These are phyloP conservation scores for Apiospora sp. DNA, from an alignment of 2,329 filamentous ascomycete genomes.

Conservation along the genomic window DNA sequence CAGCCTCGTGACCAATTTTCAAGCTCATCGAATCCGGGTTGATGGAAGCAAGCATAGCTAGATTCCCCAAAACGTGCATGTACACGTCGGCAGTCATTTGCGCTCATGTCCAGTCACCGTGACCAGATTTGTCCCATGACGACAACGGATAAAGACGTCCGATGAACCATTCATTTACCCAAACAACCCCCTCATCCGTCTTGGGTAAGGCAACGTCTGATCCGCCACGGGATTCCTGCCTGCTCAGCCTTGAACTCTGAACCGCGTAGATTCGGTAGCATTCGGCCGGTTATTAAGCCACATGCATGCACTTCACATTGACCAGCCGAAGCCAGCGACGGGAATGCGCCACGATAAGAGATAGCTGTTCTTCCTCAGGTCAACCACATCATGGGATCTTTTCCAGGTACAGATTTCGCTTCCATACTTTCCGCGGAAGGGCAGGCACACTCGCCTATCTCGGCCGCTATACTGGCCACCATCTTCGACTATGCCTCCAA, in stretches of 20 bases:
- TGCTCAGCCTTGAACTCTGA: neutral
- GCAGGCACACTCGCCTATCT: neutral
- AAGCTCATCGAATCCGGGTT: neutral
- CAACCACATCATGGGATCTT: neutral
- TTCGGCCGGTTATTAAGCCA: neutral
- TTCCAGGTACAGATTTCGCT: neutral
- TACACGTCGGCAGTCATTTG: neutral
- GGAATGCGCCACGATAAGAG: neutral
- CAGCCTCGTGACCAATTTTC: neutral
- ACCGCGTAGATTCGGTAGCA: neutral
- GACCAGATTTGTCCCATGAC: neutral
- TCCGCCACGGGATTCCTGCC: neutral
- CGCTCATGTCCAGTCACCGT: neutral
- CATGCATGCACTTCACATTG: neutral
- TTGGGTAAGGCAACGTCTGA: constrained; percentile 7
- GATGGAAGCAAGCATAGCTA: neutral
- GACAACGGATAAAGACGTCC: neutral
- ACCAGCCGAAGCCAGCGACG: neutral
- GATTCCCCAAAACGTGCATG: no score
- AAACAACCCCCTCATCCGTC: neutral
- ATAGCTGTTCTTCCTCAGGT: neutral
- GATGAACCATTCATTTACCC: neutral
- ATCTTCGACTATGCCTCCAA: neutral
- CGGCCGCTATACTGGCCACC: neutral
- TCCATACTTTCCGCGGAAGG: neutral